Base-by-base conservation (phyloP, 768 basidiomycete genomes). In the Mycena epipterygia region DNA sequence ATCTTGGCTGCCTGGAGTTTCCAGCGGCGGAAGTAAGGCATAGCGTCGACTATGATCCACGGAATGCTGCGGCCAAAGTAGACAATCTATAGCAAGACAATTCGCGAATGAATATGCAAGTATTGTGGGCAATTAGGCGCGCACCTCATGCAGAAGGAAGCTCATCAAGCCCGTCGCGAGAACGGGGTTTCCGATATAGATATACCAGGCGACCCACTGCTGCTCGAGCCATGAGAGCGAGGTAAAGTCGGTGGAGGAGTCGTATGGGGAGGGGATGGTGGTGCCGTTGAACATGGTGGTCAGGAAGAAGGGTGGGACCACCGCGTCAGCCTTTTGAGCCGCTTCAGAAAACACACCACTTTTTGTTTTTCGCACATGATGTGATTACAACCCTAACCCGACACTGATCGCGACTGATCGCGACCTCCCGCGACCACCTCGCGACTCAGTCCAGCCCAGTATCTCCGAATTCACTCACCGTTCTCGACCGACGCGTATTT, bases 61-160 rank as follows among this genome's bases (percentile, higher is more conserved):
- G 97, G 98, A 21, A 99, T 80, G 73, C 92, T 92, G 27, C 98
- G 93, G 42, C 97, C 98, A 77, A 99, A 99, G 84, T 99, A 99
- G 12, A 98, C 95, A 76, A 96, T 81, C 97, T 98, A 29, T 44
- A 41, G 35, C 2, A 25, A 2, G 14, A 23, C 19, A 70, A 51
- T 35, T 29, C 33, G 53, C 25, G 65, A n/a, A n/a, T n/a, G n/a
- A n/a, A n/a, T n/a, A n/a, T n/a, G n/a, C n/a, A n/a, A n/a, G n/a
- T n/a, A n/a, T n/a, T n/a, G n/a, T n/a, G n/a, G n/a, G n/a, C n/a
- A n/a, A n/a, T n/a, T n/a, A n/a, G n/a, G n/a, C n/a, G 79, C 93
- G 62, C 60, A 97, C 96, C 87, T 99, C 98, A 81, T 99, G 98
- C 73, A 99, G 76, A 27, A 97, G 70, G 81, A 99, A 98, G 72